Evolutionary conservation across 2,329 filamentous ascomycete species (phyloP).

Genomic region (Stromatinia cepivora): DNA sequence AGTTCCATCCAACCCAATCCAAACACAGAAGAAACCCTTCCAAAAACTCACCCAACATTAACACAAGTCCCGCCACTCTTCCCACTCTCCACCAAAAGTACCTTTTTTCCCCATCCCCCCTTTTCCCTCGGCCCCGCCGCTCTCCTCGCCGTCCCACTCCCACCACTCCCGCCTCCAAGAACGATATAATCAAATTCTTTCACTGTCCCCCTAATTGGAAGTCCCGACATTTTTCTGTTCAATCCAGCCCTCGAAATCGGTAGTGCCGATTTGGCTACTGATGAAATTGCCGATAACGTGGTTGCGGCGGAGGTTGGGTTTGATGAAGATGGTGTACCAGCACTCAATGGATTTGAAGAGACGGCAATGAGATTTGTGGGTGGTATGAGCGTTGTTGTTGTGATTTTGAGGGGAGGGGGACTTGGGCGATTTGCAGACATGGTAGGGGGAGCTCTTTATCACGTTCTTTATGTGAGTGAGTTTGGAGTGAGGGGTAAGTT

Average conservation of each 20-base stretch:
- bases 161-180: constrained; percentile 53
- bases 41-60: constrained; percentile 50
- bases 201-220: constrained; percentile 23
- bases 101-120: constrained; percentile 54
- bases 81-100: constrained; percentile 51
- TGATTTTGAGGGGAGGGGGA: constrained; percentile 17
- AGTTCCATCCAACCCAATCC: not conserved
- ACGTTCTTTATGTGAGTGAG: constrained; percentile 9
- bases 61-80: constrained; percentile 52
- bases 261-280: constrained; percentile 19
- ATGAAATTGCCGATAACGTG: constrained; percentile 21
- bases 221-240: constrained; percentile 15
- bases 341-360: not conserved
- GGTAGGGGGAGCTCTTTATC: constrained; percentile 12
- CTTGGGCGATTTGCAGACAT: not conserved
- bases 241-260: constrained; percentile 21
- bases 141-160: constrained; percentile 50
- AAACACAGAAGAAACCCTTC: not conserved
- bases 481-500: constrained; percentile 20
- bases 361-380: constrained; percentile 16
- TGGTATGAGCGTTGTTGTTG: not conserved
- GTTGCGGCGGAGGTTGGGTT: constrained; percentile 16
- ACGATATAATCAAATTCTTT: constrained; percentile 55
- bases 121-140: constrained; percentile 39
- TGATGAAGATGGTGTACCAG: constrained; percentile 6